These are phyloP conservation scores for Castanea crenata DNA, from an alignment of 306 rosid species.

Conservation along the genomic window DNA sequence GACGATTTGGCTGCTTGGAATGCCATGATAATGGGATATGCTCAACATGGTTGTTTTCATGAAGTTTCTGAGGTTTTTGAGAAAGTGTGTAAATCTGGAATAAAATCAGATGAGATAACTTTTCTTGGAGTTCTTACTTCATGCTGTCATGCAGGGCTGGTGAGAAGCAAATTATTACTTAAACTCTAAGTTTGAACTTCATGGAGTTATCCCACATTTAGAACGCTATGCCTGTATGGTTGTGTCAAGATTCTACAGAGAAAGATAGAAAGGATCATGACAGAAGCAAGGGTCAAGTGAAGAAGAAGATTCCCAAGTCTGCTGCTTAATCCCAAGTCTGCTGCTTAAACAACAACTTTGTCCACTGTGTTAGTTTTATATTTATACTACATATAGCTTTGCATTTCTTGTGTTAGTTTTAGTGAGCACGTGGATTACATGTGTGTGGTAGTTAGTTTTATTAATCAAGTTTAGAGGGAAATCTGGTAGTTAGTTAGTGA, in stretches of 20 bases:
- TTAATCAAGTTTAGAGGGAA: no score
- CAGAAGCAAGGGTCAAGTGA: no score
- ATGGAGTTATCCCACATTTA: neutral
- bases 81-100: slow-evolving; percentile 7
- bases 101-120: slow-evolving; percentile 11
- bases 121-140: slow-evolving; percentile 11
- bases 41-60: slow-evolving; percentile 11
- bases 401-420: no score
- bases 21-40: slow-evolving; percentile 14
- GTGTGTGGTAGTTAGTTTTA: no score
- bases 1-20: slow-evolving; percentile 13
- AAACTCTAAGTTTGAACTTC: slow-evolving; percentile 11
- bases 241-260: neutral
- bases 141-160: slow-evolving; percentile 11
- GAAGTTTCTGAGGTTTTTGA: neutral
- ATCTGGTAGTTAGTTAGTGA: no score
- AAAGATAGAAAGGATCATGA: no score
- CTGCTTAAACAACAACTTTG: no score
- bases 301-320: no score
- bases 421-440: no score
- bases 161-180: neutral
- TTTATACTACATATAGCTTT: no score
- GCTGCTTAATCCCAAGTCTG: no score
- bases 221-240: slow-evolving; percentile 19
- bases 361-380: no score